phyloP scores from a whole-genome alignment of 2,329 filamentous ascomycete species.

The Helotiales sp. region DNA sequence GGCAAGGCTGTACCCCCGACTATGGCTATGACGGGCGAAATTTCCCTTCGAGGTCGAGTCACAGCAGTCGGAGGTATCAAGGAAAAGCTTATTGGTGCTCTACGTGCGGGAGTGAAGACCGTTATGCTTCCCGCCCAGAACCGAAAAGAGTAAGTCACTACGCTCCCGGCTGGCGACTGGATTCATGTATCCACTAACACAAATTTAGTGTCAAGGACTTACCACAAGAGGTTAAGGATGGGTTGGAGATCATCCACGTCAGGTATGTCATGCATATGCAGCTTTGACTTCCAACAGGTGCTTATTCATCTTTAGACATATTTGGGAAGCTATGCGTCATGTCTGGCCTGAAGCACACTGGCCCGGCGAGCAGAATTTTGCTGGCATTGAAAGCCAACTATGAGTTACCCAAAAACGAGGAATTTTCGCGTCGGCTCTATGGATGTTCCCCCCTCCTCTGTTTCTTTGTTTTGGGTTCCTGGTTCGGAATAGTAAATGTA shows the following conservation, averaged over 20 bases:
- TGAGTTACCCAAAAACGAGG: conserved; percentile 42
- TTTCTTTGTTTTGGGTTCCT: neutral
- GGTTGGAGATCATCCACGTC: conserved; percentile 86
- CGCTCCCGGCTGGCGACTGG: neutral
- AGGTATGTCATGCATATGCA: conserved; percentile 57
- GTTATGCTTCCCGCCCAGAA: conserved; percentile 88
- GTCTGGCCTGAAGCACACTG: conserved; percentile 92
- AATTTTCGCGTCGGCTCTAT: neutral
- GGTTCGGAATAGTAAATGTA: too few relatives aligned
- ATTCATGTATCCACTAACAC: conserved; percentile 18
- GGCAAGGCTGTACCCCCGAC: conserved; percentile 84
- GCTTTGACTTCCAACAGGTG: too few relatives aligned
- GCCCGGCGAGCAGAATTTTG: conserved; percentile 70
- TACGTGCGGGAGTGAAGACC: conserved; percentile 91
- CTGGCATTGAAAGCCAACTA: conserved; percentile 76
- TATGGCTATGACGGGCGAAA: conserved; percentile 89
- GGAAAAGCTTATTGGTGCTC: conserved; percentile 94
- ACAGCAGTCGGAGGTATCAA: conserved; percentile 97
- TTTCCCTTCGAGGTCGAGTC: conserved; percentile 82
- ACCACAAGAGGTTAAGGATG: conserved; percentile 83
- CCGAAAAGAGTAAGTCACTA: conserved; percentile 65
- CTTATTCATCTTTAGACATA: too few relatives aligned
- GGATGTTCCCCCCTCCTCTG: neutral
- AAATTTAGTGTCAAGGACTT: conserved; percentile 68
- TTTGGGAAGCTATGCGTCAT: conserved; percentile 88